Base-by-base conservation (phyloP, 2,329 filamentous ascomycete genomes). In the Davidsoniella australis region DNA sequence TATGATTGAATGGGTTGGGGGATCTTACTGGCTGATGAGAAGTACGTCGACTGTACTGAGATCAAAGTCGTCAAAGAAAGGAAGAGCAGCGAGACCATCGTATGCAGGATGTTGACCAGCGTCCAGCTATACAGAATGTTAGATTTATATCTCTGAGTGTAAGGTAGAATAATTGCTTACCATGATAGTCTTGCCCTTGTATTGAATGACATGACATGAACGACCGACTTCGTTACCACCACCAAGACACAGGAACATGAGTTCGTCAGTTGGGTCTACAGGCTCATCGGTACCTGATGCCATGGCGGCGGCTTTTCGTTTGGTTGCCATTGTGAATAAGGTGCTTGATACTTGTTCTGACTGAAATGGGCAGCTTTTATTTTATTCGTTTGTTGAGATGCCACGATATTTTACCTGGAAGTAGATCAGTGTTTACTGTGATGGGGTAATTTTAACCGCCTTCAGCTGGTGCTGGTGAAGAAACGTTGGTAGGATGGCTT, bases 181-280 rank as follows among this genome's bases (percentile, higher is more conserved):
- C 91, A 98, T 98, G 57, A 98, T 86, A 5, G 89, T 96, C 66
- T 98, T 98, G 54, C 91, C 91, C 67, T 96, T 98, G 75, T 98
- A 98, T 61, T 96, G 87, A 53, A 98, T 80, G 58, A 98, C 94
- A 63, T 98, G 91, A 64, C 91, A 96, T 56, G 91, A 96, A 56
- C 91, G 76, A 48, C 91, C 91, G 54, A 98, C 91, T 66, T 98
- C 91, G 64, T 95, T 96, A 57, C 91, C 91, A 54, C 91, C 91
- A 54, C 91, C 91, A 37, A 98, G 70, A 59, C 86, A 93, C 49
- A 94, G 75, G 60, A 98, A 98, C 68, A 87, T 84, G 52, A 98
- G 76, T 69, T 96, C 87, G 61, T 98, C 91, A 1, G 87, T 78
- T 4, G 91, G 87, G 59, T 96, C 89, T 52, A 94, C 82, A 1